Percentiles rank a stretch among this genome's conserved stretches.
Conservation (phyloP, 495 filamentous ascomycete species). For the Rostrohypoxylon terebratum region DNA sequence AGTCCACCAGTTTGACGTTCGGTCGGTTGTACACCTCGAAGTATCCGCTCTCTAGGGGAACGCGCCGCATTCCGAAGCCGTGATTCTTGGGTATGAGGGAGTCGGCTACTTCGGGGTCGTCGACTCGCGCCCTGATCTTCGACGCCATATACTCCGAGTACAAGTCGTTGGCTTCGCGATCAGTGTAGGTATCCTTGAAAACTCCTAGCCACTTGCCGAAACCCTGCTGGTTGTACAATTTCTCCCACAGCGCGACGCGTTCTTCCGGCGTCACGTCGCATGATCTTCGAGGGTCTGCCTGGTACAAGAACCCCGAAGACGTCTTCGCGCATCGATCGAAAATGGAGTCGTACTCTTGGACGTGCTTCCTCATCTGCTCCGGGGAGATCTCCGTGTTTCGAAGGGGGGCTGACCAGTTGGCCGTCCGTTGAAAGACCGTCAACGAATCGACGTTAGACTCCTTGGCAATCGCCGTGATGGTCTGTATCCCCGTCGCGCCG, state of each 20-base stretch:
- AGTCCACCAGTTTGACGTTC: neutral
- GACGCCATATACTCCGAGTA: constrained; percentile 2
- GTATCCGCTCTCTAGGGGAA: neutral
- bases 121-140: neutral
- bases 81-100: neutral
- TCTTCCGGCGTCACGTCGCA: neutral
- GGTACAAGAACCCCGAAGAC: neutral
- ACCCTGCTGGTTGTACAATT: neutral
- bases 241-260: neutral
- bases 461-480: neutral
- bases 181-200: neutral
- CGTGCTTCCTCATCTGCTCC: neutral
- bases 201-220: neutral
- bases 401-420: neutral
- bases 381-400: constrained; percentile 1
- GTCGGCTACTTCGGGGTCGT: neutral
- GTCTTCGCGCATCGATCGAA: neutral
- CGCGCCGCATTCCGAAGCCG: neutral
- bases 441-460: neutral
- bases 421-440: neutral
- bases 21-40: neutral
- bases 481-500: neutral
- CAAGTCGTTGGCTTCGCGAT: neutral
- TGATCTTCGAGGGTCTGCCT: neutral
- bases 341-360: neutral